These are phyloP conservation scores for Xylaria hypoxylon DNA, from an alignment of 2,329 filamentous ascomycete genomes.

Conservation along the genomic window DNA sequence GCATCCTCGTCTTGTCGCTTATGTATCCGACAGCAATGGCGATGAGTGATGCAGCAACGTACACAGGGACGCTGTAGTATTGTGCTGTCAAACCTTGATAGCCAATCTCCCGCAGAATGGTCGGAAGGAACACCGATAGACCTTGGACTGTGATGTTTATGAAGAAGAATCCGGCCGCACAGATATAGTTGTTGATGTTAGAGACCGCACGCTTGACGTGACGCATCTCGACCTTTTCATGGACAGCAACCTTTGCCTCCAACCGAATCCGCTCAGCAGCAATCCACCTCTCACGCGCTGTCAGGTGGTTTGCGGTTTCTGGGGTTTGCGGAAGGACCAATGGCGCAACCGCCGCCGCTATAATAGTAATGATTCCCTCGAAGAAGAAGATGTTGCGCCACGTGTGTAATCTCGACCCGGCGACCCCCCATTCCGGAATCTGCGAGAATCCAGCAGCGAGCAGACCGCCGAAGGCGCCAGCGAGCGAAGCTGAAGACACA, in stretches of 20 bases:
- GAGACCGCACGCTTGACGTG: slow-evolving; percentile 64
- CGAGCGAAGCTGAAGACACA: slow-evolving; percentile 65
- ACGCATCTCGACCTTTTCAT: slow-evolving; percentile 60
- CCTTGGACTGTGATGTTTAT: slow-evolving; percentile 71
- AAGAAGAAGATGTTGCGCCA: slow-evolving; percentile 74
- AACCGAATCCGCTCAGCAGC: slow-evolving; percentile 63
- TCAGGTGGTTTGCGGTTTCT: slow-evolving; percentile 61
- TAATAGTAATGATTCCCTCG: slow-evolving; percentile 66
- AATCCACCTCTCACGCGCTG: slow-evolving; percentile 64
- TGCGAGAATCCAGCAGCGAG: slow-evolving; percentile 63
- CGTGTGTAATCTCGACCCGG: slow-evolving; percentile 57
- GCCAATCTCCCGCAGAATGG: slow-evolving; percentile 58
- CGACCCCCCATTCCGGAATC: slow-evolving; percentile 65
- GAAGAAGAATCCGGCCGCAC: slow-evolving; percentile 67
- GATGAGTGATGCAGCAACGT: slow-evolving; percentile 55
- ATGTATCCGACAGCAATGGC: slow-evolving; percentile 55
- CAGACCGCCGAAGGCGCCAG: slow-evolving; percentile 68
- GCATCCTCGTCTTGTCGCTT: slow-evolving; percentile 57
- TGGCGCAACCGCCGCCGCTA: slow-evolving; percentile 61
- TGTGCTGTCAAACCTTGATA: slow-evolving; percentile 55
- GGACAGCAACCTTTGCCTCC: slow-evolving; percentile 60
- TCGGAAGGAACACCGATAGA: slow-evolving; percentile 62
- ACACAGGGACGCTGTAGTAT: slow-evolving; percentile 59
- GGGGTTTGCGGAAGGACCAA: slow-evolving; percentile 65
- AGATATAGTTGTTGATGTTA: slow-evolving; percentile 70